Evolutionary conservation across 257 asterid genomes (phyloP).

Genomic region (Haberlea rhodopensis): DNA sequence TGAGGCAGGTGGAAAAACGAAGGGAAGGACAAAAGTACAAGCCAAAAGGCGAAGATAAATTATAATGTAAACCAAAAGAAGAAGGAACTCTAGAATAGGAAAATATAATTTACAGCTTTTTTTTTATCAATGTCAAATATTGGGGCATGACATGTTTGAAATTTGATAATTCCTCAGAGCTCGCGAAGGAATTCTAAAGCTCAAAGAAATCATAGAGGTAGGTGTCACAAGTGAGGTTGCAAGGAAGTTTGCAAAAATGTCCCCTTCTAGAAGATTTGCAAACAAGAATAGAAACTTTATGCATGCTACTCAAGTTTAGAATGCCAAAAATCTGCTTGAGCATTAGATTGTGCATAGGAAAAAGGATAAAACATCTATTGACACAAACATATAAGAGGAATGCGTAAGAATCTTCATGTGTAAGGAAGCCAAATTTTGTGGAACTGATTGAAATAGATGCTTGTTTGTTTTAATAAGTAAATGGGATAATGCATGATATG

Average conservation of each 20-base stretch:
- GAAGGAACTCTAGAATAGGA: background rate
- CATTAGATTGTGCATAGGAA: background rate
- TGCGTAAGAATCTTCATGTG: no score
- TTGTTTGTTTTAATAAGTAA: no score
- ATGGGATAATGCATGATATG: no score
- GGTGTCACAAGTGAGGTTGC: background rate
- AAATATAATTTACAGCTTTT: no score
- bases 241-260: background rate
- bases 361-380: background rate
- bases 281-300: background rate
- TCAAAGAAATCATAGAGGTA: background rate
- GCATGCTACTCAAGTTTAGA: background rate
- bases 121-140: no score
- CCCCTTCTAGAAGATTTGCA: no score
- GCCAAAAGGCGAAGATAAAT: background rate
- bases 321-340: background rate
- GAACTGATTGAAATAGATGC: no score
- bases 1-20: no score
- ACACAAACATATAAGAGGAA: no score
- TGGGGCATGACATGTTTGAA: no score
- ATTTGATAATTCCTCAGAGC: background rate
- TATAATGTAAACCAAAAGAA: no score
- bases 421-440: background rate
- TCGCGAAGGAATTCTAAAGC: background rate
- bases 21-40: no score